Base-by-base conservation (phyloP, 2,329 filamentous ascomycete genomes). In the Metarhizium guizhouense region DNA sequence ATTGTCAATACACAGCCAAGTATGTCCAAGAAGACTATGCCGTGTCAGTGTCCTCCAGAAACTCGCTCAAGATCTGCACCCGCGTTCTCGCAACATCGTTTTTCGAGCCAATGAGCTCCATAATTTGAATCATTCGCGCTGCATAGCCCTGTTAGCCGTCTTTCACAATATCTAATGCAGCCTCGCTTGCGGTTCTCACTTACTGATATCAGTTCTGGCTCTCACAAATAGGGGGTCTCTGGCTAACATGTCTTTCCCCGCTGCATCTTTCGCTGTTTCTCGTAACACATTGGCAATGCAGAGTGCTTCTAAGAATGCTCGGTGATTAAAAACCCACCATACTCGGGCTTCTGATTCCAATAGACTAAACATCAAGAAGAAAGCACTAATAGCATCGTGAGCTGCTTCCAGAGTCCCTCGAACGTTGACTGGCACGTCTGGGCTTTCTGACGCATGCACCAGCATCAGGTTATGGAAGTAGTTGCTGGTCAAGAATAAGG, bases 261-360 rank as follows among this genome's bases (percentile, higher is more conserved):
- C 71, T 10, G 73, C 71, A 58, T 80, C 76, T 43, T 71, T 73
- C 3, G 69, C 65, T 20, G 76, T 73, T 65, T 84, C 80, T 45
- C 76, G 72, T 56, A 86, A 67, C 29, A 85, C 77, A 58, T 78
- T 79, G 25, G 82, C 81, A 51, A 87, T 88, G 70, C 82, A 88
- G 65, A 85, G 68, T 36, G 86, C 86, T 73, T 92, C 88, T 53
- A 92, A 76, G 65, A 92, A 92, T 0, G 88, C 88, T 1, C 88
- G 76, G 66, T 92, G 88, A 67, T 90, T 88, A 61, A 91, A 90
- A 0, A 90, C 87, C 88, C 88, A 93, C 88, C 88, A 92, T 1
- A 91, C 87, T 14, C 84, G 79, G 1, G 87, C 86, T 72, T 93
- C 88, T 16, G 76, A 75, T 61, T 86, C 82, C 59, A 91, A 84